Conservation (phyloP, 768 basidiomycete genomes). For the Lactifluus piperatus region DNA sequence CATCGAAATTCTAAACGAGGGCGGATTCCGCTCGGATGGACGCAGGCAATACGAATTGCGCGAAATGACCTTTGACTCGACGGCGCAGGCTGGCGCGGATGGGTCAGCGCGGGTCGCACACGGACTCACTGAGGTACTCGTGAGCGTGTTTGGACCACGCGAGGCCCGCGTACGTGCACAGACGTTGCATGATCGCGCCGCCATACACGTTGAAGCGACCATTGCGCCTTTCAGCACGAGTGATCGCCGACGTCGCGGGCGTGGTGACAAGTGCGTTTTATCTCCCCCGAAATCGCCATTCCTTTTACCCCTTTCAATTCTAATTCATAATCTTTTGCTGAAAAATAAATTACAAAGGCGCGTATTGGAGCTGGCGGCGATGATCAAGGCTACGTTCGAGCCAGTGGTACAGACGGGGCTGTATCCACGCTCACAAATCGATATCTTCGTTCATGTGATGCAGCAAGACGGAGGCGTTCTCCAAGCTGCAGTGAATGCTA, state of each 20-base stretch:
- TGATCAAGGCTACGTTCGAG: slow-evolving; percentile 92
- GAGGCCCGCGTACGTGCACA: slow-evolving; percentile 79
- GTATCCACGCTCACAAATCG: slow-evolving; percentile 92
- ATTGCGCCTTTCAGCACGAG: slow-evolving; percentile 83
- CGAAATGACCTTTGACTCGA: slow-evolving; percentile 68
- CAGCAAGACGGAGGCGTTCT: slow-evolving; percentile 92
- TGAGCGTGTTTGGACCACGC: slow-evolving; percentile 86
- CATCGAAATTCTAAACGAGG: slow-evolving; percentile 75
- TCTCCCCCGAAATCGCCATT: neutral
- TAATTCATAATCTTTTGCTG: neutral
- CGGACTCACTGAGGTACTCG: slow-evolving; percentile 83
- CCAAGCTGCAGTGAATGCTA: slow-evolving; percentile 88
- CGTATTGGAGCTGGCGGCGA: slow-evolving; percentile 75
- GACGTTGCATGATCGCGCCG: slow-evolving; percentile 79
- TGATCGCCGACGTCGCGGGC: slow-evolving; percentile 63
- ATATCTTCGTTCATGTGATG: slow-evolving; percentile 86
- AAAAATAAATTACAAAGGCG: slow-evolving; percentile 43
- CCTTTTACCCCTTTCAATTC: neutral
- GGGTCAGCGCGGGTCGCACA: slow-evolving; percentile 80
- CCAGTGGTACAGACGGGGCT: slow-evolving; percentile 85
- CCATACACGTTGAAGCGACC: slow-evolving; percentile 81
- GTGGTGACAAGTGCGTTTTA: slow-evolving; percentile 71
- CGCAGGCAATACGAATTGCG: slow-evolving; percentile 89
- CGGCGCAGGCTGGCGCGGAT: slow-evolving; percentile 68
- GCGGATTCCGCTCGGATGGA: slow-evolving; percentile 86